These are phyloP conservation scores for Rhynchosporium graminicola DNA, from an alignment of 2,329 filamentous ascomycete species.

Conservation along the genomic window DNA sequence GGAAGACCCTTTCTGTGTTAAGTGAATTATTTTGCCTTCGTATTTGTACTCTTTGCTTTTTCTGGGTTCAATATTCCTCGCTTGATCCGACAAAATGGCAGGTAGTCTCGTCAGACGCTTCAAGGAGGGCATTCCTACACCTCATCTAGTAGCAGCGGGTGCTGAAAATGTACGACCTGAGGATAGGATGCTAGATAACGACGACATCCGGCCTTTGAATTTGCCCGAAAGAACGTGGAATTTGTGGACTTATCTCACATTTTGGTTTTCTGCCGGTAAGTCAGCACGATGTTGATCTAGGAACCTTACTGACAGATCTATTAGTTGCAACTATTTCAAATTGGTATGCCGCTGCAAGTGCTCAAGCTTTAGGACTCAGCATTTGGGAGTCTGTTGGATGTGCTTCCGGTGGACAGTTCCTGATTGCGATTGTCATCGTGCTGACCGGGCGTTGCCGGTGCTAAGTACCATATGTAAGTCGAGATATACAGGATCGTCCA, in stretches of 20 bases:
- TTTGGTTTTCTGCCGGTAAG: slow-evolving; percentile 46
- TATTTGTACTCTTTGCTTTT: neutral
- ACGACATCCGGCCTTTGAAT: slow-evolving; percentile 45
- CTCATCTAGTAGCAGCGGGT: slow-evolving; percentile 33
- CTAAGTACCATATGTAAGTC: slow-evolving; percentile 45
- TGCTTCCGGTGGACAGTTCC: slow-evolving; percentile 45
- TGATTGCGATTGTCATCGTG: slow-evolving; percentile 46
- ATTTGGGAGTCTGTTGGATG: slow-evolving; percentile 52
- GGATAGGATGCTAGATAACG: slow-evolving; percentile 44
- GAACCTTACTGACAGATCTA: neutral
- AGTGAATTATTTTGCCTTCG: neutral
- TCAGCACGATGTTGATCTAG: neutral
- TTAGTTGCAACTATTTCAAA: slow-evolving; percentile 43
- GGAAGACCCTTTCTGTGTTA: neutral
- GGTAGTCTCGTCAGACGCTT: slow-evolving; percentile 25
- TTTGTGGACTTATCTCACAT: slow-evolving; percentile 44
- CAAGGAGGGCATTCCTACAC: slow-evolving; percentile 26
- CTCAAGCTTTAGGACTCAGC: slow-evolving; percentile 46
- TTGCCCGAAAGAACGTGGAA: slow-evolving; percentile 46
- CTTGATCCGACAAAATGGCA: slow-evolving; percentile 19
- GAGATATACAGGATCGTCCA: neutral
- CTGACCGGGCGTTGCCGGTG: slow-evolving; percentile 47
- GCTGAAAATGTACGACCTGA: slow-evolving; percentile 35
- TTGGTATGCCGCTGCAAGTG: slow-evolving; percentile 45
- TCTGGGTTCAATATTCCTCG: neutral